Evolutionary conservation across 108 stramenopile genomes (phyloP).

Genomic region (Skeletonema grethae): DNA sequence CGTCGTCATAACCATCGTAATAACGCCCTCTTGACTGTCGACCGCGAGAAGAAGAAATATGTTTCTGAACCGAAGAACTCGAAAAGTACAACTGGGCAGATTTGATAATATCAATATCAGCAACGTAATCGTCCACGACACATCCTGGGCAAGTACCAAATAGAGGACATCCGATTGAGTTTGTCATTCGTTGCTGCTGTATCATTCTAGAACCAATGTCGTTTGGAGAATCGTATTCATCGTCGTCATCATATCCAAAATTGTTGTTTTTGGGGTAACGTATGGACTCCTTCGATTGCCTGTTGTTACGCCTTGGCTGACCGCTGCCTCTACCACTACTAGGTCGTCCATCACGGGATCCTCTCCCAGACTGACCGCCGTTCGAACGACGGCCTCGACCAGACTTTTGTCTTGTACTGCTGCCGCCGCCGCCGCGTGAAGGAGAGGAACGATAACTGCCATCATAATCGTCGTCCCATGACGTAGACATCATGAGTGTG

Average conservation of each 20-base stretch:
- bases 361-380: neutral
- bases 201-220: neutral
- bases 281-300: neutral
- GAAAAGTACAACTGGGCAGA: constrained; percentile 80
- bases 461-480: neutral
- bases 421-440: neutral
- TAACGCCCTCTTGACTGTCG: constrained; percentile 30
- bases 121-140: constrained; percentile 46
- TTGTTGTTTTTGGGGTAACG: neutral
- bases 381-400: neutral
- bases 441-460: neutral
- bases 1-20: constrained; percentile 23
- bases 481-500: neutral
- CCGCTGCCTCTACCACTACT: neutral
- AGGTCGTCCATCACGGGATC: neutral
- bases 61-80: constrained; percentile 61
- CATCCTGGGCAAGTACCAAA: constrained; percentile 86
- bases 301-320: neutral
- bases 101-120: constrained; percentile 58
- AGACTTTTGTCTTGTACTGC: constrained; percentile 1
- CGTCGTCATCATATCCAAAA: neutral
- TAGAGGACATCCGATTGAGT: constrained; percentile 54
- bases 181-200: constrained; percentile 4
- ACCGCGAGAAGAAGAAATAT: constrained; percentile 34
- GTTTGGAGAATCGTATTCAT: neutral